Evolutionary conservation across 768 basidiomycete genomes (phyloP), one percentile per base, ranked within the genome.

Genomic region (Tulasnella calospora): DNA sequence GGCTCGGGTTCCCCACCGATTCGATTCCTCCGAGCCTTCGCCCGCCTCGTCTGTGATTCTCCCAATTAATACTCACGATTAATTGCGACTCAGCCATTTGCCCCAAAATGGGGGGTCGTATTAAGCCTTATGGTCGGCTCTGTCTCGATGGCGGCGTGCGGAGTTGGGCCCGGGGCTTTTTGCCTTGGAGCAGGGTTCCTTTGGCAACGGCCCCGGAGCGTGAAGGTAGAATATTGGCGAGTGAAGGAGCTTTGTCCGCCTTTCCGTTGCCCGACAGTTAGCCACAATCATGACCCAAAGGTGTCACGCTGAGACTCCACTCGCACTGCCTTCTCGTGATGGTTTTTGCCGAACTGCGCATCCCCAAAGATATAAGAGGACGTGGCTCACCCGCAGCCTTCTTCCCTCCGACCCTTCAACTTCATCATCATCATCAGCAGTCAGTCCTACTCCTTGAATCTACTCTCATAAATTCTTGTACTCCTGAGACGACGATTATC

Each of bases 1-100:
- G 61, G 33, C 61, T 67, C 61, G 61, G 61, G 27, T 67, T 33
- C 61, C 61, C 27, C 23, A 35, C 61, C 61, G 61, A 67, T 67
- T 67, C 61, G 33, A 67, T 67, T 67, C 61, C 61, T 67, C 61
- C 61, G 61, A 67, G 61, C 61, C 61, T 67, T 67, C 61, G 61
- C 61, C 61, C 55, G 15, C 15, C 61, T 33, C 27, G 8, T 17
- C 61, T 67, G 61, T 67, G 27, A 33, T 67, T 67, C 61, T 67
- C 30, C 61, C 61, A 27, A 15, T 27, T 30, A 35, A 30, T 67
- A 67, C 61, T 67, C 61, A 67, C 33, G 61, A 67, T 35, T 67
- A 30, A 67, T 67, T 67, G 61, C 61, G 17, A 35, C 61, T 67
- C 61, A 67, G 61, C 27, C 61, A 51, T 51, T 51, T n/a, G 51